Conservation (phyloP, 2,329 filamentous ascomycete genomes). For the Juglanconis juglandina region DNA sequence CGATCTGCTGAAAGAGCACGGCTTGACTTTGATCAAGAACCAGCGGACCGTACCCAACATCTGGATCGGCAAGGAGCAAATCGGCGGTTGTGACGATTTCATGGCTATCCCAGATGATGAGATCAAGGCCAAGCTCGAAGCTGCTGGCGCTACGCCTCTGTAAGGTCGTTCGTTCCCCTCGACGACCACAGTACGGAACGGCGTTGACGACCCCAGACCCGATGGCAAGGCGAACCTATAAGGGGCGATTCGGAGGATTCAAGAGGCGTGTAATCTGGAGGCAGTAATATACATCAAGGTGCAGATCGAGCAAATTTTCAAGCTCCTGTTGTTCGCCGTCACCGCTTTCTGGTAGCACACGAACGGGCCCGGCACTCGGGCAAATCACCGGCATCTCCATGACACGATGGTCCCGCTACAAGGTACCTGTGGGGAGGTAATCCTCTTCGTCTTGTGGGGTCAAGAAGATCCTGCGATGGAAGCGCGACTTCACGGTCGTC, state of each 20-base stretch:
- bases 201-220: conserved; percentile 10
- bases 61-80: conserved; percentile 86
- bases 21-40: conserved; percentile 51
- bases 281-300: no score
- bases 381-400: no score
- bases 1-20: background rate
- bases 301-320: no score
- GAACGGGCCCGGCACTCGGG: no score
- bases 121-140: conserved; percentile 46
- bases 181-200: background rate
- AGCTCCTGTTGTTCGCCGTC: no score
- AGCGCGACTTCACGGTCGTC: no score
- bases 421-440: no score
- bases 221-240: conserved; percentile 12
- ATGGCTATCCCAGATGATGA: conserved; percentile 61
- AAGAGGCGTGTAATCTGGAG: background rate
- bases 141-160: conserved; percentile 38
- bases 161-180: conserved; percentile 27
- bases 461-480: no score
- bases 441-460: no score
- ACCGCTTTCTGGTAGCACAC: no score
- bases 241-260: background rate
- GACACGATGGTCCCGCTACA: no score
- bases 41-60: conserved; percentile 95
- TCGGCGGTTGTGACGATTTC: conserved; percentile 92